These are phyloP conservation scores for Linnemannia schmuckeri DNA, from an alignment of 192 early-diverging fungal species.

Conservation along the genomic window DNA sequence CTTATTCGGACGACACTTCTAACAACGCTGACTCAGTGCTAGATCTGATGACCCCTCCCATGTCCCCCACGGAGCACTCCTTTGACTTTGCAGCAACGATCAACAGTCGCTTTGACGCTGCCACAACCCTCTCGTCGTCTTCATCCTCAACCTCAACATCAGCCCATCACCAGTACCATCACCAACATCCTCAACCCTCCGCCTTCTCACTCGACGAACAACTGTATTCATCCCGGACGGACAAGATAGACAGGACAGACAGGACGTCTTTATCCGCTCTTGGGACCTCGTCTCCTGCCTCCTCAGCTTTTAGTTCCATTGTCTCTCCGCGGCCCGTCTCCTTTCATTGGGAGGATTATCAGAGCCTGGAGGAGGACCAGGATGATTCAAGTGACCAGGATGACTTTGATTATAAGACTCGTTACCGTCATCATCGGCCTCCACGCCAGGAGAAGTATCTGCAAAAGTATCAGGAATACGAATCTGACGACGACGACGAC, in stretches of 20 bases:
- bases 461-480: not conserved
- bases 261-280: not conserved
- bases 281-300: not conserved
- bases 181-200: not conserved
- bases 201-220: not conserved
- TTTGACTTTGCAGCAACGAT: slow-evolving; percentile 37
- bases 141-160: slow-evolving; percentile 10
- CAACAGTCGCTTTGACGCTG: slow-evolving; percentile 22
- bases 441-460: not conserved
- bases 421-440: not conserved
- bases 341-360: slow-evolving; percentile 49
- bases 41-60: slow-evolving; percentile 51
- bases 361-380: slow-evolving; percentile 22
- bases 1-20: not conserved
- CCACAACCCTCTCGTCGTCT: not conserved
- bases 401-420: not conserved
- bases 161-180: not conserved
- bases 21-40: slow-evolving; percentile 9
- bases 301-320: not conserved
- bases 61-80: slow-evolving; percentile 49
- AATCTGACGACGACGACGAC: not conserved
- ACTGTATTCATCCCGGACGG: slow-evolving; percentile 8
- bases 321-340: slow-evolving; percentile 37
- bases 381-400: slow-evolving; percentile 26
- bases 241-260: not conserved